Evolutionary conservation across 352 stramenopile genomes (phyloP), one percentile per base, ranked within the genome.

Genomic region (Phytophthora pinifolia): DNA sequence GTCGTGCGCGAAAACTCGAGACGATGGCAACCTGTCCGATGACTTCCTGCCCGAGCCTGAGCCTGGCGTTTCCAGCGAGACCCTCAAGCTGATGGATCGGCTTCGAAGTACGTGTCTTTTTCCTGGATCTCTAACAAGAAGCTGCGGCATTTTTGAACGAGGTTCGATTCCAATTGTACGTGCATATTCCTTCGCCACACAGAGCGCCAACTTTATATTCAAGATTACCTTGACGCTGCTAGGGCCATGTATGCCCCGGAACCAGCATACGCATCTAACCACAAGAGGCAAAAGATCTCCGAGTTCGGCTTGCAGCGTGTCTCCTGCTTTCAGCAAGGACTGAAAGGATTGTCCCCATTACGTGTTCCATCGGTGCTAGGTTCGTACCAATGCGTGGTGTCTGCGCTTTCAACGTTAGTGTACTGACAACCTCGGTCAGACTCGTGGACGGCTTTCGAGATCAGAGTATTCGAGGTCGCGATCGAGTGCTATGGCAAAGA

Each of bases 401-500:
- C 2, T 27, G 22, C 22, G 22, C 4, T 44, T 22, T 33, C 15
- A 22, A 43, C 9, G 4, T 54, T 7, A 10, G 33, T 30, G 31
- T 47, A 53, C 39, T 62, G 18, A 48, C 25, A 37, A 17, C 31
- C 18, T 34, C 6, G n/a, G 31, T 39, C 47, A 92, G 83, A 95
- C 46, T 69, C 54, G 9, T 95, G 85, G 85, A 92, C 83, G 17
- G 77, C 81, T 1, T 75, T 80, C 27, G 85, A 95, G 46, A 85
- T 95, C 20, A 69, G 74, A 53, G 60, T 92, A n/a, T 95, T 95
- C 61, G 83, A 93, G 58, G 72, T 88, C 18, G 79, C 79, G 10
- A 89, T 95, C 44, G 80, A 93, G 33, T 88, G 83, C 50, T 92
- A 89, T 36, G 85, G 85, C 44, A 95, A 95, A 37, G 74, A 92